These are phyloP conservation scores for Eurotiales sp. DNA, from an alignment of 2,329 filamentous ascomycete genomes.

Conservation along the genomic window DNA sequence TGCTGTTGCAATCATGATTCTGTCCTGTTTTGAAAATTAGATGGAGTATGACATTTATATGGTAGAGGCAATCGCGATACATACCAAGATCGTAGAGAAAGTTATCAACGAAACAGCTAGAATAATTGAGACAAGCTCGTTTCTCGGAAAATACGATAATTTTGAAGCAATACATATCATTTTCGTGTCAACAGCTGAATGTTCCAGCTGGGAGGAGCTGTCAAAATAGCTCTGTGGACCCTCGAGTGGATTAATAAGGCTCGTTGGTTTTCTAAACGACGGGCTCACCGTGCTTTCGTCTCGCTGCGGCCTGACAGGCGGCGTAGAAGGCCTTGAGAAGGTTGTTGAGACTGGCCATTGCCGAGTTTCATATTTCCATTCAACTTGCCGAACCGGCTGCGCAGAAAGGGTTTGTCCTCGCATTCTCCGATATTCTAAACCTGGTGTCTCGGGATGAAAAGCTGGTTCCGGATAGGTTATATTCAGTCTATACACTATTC, in stretches of 20 bases:
- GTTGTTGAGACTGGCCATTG: neutral
- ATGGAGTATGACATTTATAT: neutral
- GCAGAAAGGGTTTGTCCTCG: neutral
- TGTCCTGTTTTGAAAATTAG: constrained; percentile 17
- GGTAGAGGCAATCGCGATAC: neutral
- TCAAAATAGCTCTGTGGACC: neutral
- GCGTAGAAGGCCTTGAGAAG: neutral
- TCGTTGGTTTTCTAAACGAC: constrained; percentile 3
- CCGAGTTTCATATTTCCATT: neutral
- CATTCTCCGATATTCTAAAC: neutral
- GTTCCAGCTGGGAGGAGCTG: neutral
- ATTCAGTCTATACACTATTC: neutral
- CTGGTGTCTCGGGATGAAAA: neutral
- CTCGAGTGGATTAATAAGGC: neutral
- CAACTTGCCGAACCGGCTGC: neutral
- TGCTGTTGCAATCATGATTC: constrained; percentile 37
- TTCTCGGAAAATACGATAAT: neutral
- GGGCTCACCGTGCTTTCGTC: neutral
- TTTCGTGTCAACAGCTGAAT: neutral
- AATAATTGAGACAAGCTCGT: neutral
- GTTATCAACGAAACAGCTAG: neutral
- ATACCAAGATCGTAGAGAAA: constrained; percentile 5
- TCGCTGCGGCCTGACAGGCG: neutral
- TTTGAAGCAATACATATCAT: neutral
- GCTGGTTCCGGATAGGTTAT: neutral